phyloP scores from a whole-genome alignment of 139 green algal species.

The Protoeuglena noctilucae region DNA sequence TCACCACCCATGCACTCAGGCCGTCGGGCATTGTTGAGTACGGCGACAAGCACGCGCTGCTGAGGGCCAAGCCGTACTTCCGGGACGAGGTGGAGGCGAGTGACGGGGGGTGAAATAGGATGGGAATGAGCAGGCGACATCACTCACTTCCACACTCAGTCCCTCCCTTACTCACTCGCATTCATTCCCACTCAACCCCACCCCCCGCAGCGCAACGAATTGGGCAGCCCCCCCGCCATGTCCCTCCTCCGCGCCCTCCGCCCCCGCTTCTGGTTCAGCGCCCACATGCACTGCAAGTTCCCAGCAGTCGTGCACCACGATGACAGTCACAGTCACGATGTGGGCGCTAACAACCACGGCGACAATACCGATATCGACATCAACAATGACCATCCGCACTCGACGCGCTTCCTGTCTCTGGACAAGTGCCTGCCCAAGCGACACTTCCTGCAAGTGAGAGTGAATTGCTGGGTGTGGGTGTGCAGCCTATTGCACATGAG shows the following conservation, averaged over 20 bases:
- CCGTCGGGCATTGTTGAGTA: constrained; percentile 60
- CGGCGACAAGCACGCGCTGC: constrained; percentile 57
- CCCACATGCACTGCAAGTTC: constrained; percentile 93
- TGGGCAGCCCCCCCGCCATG: constrained; percentile 20
- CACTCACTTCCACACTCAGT: too few species aligned
- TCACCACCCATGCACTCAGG: too few species aligned
- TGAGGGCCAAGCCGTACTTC: constrained; percentile 55
- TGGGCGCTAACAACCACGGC: too few species aligned
- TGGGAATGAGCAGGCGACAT: too few species aligned
- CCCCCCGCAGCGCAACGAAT: constrained; percentile 10
- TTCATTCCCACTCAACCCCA: too few species aligned
- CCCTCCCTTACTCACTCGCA: too few species aligned
- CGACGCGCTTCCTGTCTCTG: constrained; percentile 78
- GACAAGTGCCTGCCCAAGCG: constrained; percentile 91
- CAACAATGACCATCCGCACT: too few species aligned
- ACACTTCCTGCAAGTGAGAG: constrained; percentile 76
- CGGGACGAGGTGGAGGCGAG: too few species aligned
- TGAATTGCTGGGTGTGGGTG: neutral
- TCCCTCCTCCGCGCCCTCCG: constrained; percentile 33
- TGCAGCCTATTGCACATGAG: neutral
- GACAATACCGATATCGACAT: too few species aligned
- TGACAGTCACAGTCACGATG: too few species aligned
- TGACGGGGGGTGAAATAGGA: too few species aligned
- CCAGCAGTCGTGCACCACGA: constrained; percentile 67
- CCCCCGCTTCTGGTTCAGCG: constrained; percentile 83